These are phyloP conservation scores for Xylaria sp. DNA, from an alignment of 2,329 filamentous ascomycete genomes.

Conservation along the genomic window DNA sequence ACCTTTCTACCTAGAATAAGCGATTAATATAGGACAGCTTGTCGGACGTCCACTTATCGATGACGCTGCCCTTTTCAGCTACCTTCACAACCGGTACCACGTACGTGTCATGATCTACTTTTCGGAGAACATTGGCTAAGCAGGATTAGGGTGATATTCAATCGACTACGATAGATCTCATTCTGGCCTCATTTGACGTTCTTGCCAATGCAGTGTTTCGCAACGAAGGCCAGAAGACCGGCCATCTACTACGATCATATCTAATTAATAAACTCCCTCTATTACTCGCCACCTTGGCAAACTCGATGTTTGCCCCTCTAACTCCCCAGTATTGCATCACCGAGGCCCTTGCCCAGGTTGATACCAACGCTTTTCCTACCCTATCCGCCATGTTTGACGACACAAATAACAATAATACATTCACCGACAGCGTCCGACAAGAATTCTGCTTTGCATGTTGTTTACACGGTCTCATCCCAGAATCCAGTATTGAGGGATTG, in stretches of 20 bases:
- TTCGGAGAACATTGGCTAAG: slow-evolving; percentile 38
- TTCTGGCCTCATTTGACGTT: slow-evolving; percentile 87
- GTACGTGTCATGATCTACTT: slow-evolving; percentile 48
- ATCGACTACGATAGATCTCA: slow-evolving; percentile 77
- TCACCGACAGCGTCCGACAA: slow-evolving; percentile 64
- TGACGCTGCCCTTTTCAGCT: slow-evolving; percentile 77
- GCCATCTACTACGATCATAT: slow-evolving; percentile 83
- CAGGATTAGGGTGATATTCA: slow-evolving; percentile 71
- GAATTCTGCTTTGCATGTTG: slow-evolving; percentile 92
- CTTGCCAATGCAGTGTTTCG: slow-evolving; percentile 84
- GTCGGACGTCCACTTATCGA: slow-evolving; percentile 83
- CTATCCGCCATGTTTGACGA: slow-evolving; percentile 65
- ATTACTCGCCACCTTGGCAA: slow-evolving; percentile 57
- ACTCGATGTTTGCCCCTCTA: slow-evolving; percentile 76
- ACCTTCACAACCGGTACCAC: slow-evolving; percentile 84
- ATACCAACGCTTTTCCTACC: slow-evolving; percentile 75
- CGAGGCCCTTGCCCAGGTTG: slow-evolving; percentile 78
- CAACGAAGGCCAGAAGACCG: slow-evolving; percentile 60
- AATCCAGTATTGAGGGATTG: slow-evolving; percentile 77
- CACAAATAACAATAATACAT: slow-evolving; percentile 61
- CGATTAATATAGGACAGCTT: slow-evolving; percentile 60
- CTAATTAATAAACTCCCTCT: slow-evolving; percentile 72
- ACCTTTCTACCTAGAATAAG: neutral
- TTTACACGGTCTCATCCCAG: slow-evolving; percentile 81
- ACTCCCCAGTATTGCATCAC: slow-evolving; percentile 73